Conservation (phyloP, 2,329 filamentous ascomycete species). For the Trichoderma endophyticum region DNA sequence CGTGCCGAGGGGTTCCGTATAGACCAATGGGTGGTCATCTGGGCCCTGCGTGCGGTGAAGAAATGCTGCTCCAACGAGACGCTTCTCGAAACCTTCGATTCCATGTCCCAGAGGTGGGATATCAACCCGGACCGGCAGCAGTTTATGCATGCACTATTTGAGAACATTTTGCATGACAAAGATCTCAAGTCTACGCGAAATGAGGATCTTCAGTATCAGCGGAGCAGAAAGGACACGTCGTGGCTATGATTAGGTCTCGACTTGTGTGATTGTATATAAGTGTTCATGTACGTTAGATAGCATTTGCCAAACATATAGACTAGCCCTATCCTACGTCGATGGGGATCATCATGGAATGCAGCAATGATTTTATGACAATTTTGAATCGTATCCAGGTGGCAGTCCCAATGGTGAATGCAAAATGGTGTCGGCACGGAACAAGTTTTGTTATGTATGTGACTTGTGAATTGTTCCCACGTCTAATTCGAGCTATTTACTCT, state of each 20-base stretch:
- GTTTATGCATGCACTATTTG: slow-evolving; percentile 47
- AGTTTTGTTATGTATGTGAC: slow-evolving; percentile 28
- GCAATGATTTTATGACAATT: slow-evolving; percentile 18
- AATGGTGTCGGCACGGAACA: slow-evolving; percentile 24
- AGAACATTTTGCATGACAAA: slow-evolving; percentile 38
- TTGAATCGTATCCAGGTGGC: neutral
- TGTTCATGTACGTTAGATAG: slow-evolving; percentile 3
- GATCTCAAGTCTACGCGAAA: slow-evolving; percentile 30
- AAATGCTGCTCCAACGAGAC: slow-evolving; percentile 52
- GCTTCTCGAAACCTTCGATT: slow-evolving; percentile 54
- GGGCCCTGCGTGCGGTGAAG: slow-evolving; percentile 61
- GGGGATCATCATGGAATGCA: neutral
- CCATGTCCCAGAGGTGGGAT: slow-evolving; percentile 47
- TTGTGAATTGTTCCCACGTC: slow-evolving; percentile 30
- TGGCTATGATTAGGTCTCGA: slow-evolving; percentile 28
- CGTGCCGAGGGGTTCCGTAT: slow-evolving; percentile 48
- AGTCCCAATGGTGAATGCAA: neutral
- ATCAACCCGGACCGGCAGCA: slow-evolving; percentile 39
- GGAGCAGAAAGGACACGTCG: slow-evolving; percentile 30
- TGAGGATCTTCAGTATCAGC: slow-evolving; percentile 27
- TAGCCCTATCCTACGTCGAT: neutral
- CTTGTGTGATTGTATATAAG: neutral
- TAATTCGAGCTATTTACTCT: slow-evolving; percentile 31
- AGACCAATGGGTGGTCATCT: slow-evolving; percentile 59
- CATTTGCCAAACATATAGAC: slow-evolving; percentile 4